phyloP scores from a whole-genome alignment of 441 rosid species.

The Sinapis alba region DNA sequence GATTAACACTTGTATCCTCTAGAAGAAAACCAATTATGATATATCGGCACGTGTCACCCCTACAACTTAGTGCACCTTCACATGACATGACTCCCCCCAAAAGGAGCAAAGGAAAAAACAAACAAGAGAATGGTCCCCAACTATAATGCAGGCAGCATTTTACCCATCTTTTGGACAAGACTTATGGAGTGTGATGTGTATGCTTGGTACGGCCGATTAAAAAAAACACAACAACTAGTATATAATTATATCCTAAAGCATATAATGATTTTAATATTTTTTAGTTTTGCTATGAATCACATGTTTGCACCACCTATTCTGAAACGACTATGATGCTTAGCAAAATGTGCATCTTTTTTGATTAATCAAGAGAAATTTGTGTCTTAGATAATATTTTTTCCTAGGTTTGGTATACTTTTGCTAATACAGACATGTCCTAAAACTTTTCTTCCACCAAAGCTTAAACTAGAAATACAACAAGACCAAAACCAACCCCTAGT shows the following conservation, averaged over 20 bases:
- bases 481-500: no score
- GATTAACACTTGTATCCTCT: conserved; percentile 39
- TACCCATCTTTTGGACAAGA: conserved; percentile 27
- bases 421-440: no score
- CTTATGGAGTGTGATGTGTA: conserved; percentile 12
- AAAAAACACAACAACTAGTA: not conserved
- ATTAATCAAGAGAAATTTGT: no score
- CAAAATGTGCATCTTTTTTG: not conserved
- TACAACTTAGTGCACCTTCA: conserved; percentile 34
- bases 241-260: not conserved
- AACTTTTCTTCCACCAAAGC: no score
- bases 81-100: conserved; percentile 33
- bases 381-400: no score
- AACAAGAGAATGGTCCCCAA: conserved; percentile 33
- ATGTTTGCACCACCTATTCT: not conserved
- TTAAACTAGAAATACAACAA: no score
- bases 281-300: not conserved
- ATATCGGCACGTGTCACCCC: conserved; percentile 20
- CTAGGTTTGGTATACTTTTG: no score
- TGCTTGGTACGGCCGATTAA: conserved; percentile 13
- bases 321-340: not conserved
- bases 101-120: conserved; percentile 21
- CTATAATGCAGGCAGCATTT: conserved; percentile 26
- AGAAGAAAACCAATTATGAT: conserved; percentile 9
- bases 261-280: not conserved